Base-by-base conservation (phyloP, 1,139 yeast genomes). In the Maudiozyma humilis region DNA sequence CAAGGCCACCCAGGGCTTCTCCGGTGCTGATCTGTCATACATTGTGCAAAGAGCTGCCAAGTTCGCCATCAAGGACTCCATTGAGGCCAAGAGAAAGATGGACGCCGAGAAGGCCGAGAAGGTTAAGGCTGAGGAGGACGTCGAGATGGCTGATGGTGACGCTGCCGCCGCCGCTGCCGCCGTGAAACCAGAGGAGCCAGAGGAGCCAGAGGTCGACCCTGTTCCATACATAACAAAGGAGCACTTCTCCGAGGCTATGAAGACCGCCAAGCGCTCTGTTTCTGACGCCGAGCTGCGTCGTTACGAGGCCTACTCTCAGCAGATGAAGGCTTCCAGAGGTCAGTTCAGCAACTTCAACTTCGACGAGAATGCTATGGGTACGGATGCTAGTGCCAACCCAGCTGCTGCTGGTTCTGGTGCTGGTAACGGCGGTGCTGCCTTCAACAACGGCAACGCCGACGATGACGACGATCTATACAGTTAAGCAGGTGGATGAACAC, bases 241-340 rank as follows among this genome's bases (percentile, higher is more conserved):
- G 43, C 96, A 88, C 66, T 87, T 93, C 60, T 96, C 93, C 68
- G 98, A 91, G 72, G 98, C 99, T 42, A 93, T 93, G 98, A 88
- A 89, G 79, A 88, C 97, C 1, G 98, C 98, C 44, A 84, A 88
- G 69, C 85, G 97, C 61, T 88, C 96, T 45, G 98, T 93, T 46
- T 82, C 94, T 39, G 98, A 93, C 64, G 84, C 96, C 38, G 98
- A 93, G 69, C 78, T 93, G 62, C 91, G 99, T 70, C 91, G 98
- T 71, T 93, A 93, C 65, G 98, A 93, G 71, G 94, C 97, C 14
- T 93, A 89, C 62, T 96, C 98, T 45, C 96, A 88, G 68, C 96
- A 91, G 70, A 76, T 93, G 66, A 93, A 82, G 67, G 86, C 95
- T 43, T 85, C 96, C 1, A 85, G 98, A 69, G 98, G 99, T 47